Evolutionary conservation across 2,329 filamentous ascomycete genomes (phyloP).

Genomic region (Sclerotinia glacialis): DNA sequence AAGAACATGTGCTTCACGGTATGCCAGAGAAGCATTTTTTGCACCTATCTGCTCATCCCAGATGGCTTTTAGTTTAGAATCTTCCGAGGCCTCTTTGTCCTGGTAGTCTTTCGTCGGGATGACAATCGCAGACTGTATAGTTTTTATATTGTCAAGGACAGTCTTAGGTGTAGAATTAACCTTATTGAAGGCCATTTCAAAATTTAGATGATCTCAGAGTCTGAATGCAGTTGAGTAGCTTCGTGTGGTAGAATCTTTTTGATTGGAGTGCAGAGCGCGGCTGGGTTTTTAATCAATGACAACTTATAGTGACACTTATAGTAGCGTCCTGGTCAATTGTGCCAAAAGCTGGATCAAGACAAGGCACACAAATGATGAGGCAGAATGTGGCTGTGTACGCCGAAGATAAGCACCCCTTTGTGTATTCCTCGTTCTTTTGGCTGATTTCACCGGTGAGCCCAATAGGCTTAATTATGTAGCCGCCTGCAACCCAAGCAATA

Average conservation of each 20-base stretch:
- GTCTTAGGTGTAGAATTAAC: background rate
- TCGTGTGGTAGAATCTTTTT: background rate
- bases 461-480: background rate
- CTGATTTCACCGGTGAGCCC: background rate
- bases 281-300: background rate
- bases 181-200: background rate
- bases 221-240: background rate
- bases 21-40: background rate
- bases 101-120: background rate
- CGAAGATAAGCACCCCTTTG: background rate
- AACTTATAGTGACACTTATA: slow-evolving; percentile 10
- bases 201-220: no score
- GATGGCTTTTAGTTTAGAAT: slow-evolving; percentile 1
- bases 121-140: no score
- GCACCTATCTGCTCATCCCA: slow-evolving; percentile 7
- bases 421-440: background rate
- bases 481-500: background rate
- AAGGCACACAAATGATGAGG: background rate
- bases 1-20: slow-evolving; percentile 7
- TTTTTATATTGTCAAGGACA: background rate
- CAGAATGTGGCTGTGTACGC: background rate
- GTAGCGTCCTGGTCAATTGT: background rate
- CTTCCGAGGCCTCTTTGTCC: slow-evolving; percentile 3
- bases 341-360: background rate
- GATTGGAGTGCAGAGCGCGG: no score